Evolutionary conservation across 768 basidiomycete species (phyloP).

Genomic region (Phylloporus arenicola): DNA sequence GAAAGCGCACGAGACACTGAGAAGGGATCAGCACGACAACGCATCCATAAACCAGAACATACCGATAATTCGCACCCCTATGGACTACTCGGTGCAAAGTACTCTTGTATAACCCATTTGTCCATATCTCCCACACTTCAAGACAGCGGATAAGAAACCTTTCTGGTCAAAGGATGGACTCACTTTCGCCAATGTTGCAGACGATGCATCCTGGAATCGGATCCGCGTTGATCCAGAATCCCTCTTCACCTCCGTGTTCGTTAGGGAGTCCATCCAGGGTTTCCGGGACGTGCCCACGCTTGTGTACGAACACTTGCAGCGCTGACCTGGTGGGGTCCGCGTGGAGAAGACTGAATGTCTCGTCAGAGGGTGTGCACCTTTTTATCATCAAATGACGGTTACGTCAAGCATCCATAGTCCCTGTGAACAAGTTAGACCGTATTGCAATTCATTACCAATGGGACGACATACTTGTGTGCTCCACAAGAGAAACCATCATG

Average conservation of each 20-base stretch:
- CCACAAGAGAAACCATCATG: conserved; percentile 87
- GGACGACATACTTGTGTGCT: conserved; percentile 64
- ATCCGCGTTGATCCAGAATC: conserved; percentile 79
- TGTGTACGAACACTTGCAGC: conserved; percentile 70
- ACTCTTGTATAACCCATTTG: conserved; percentile 78
- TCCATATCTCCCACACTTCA: conserved; percentile 90
- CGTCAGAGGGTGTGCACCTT: conserved; percentile 4
- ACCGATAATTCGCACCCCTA: conserved; percentile 61
- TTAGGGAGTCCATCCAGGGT: conserved; percentile 36
- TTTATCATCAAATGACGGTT: conserved; percentile 17
- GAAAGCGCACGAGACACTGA: conserved; percentile 64
- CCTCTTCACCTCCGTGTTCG: conserved; percentile 53
- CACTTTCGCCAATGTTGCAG: conserved; percentile 90
- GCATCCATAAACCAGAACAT: conserved; percentile 3
- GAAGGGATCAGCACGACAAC: conserved; percentile 5
- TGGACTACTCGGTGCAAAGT: conserved; percentile 91
- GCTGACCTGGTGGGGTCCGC: conserved; percentile 78
- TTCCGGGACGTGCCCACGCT: conserved; percentile 31
- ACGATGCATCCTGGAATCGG: conserved; percentile 81
- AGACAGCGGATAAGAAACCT: not conserved
- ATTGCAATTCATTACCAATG: not conserved
- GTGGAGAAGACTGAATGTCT: conserved; percentile 66
- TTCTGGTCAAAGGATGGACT: conserved; percentile 21
- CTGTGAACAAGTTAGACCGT: conserved; percentile 32
- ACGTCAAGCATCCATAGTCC: conserved; percentile 92